Conservation (phyloP, 116 monocot genomes). For the Iris pallida region DNA sequence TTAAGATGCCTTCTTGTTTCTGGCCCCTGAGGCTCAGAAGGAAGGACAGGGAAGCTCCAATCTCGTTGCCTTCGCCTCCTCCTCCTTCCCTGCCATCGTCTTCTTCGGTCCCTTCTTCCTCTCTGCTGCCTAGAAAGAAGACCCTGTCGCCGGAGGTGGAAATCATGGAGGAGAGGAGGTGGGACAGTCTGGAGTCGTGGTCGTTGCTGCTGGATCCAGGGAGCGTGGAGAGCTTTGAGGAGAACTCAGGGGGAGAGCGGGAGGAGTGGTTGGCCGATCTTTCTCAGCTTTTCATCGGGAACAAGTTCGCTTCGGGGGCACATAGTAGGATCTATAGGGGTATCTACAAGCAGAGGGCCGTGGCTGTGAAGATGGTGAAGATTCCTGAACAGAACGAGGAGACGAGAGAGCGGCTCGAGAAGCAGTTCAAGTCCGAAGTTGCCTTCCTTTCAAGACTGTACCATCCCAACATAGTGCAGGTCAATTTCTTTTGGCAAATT, state of each 20-base stretch:
- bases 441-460: conserved; percentile 67
- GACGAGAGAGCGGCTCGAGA: conserved; percentile 43
- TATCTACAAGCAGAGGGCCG: conserved; percentile 85
- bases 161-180: conserved; percentile 64
- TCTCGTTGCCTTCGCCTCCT: conserved; percentile 27
- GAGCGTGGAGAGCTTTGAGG: conserved; percentile 21
- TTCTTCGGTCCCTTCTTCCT: conserved; percentile 34
- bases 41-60: conserved; percentile 20
- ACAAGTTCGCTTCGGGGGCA: conserved; percentile 86
- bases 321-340: conserved; percentile 90
- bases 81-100: conserved; percentile 13
- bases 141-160: conserved; percentile 34
- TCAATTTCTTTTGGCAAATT: conserved; percentile 22
- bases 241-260: conserved; percentile 16
- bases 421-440: conserved; percentile 86
- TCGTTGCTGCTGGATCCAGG: conserved; percentile 74
- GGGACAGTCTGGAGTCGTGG: conserved; percentile 90
- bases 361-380: conserved; percentile 88
- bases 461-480: conserved; percentile 94
- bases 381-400: conserved; percentile 64
- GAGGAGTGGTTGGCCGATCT: conserved; percentile 96
- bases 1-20: conserved; percentile 39
- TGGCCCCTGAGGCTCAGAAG: conserved; percentile 21
- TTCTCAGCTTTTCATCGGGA: conserved; percentile 85
- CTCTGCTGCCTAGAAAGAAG: conserved; percentile 17